These are phyloP conservation scores for Tetrahymena thermophila DNA, from an alignment of 73 alveolate species.

Conservation along the genomic window DNA sequence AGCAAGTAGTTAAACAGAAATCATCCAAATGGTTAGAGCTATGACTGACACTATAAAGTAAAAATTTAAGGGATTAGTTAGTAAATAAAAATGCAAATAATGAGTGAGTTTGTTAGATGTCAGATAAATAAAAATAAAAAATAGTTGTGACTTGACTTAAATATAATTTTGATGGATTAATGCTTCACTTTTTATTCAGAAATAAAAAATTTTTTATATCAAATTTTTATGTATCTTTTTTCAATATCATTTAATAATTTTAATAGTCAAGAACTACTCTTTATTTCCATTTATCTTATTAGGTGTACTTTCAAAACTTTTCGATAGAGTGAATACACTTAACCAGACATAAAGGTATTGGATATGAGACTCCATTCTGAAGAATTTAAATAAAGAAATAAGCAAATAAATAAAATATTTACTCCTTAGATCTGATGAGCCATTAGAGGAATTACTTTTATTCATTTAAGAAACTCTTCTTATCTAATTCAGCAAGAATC, in stretches of 20 bases:
- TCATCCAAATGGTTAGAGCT: neutral
- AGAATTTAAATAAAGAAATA: too few species aligned
- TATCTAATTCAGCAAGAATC: constrained; percentile 31
- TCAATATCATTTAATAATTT: neutral
- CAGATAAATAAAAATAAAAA: neutral
- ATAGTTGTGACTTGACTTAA: neutral
- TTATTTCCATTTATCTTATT: neutral
- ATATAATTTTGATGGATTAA: neutral
- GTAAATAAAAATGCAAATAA: too few species aligned
- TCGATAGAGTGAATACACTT: too few species aligned
- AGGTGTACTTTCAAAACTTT: too few species aligned
- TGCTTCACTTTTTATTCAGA: neutral
- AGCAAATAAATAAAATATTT: neutral
- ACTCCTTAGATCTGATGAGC: neutral
- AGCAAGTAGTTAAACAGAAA: neutral
- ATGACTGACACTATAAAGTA: neutral
- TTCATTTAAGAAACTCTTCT: neutral
- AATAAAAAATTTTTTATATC: too few species aligned
- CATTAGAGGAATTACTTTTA: neutral
- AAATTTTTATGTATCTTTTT: neutral
- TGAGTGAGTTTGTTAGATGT: neutral
- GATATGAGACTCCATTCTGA: neutral
- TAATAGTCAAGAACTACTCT: neutral
- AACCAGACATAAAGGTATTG: neutral
- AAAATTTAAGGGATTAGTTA: neutral